Conservation (phyloP, 2,329 filamentous ascomycete species). For the Penicillium sp. region DNA sequence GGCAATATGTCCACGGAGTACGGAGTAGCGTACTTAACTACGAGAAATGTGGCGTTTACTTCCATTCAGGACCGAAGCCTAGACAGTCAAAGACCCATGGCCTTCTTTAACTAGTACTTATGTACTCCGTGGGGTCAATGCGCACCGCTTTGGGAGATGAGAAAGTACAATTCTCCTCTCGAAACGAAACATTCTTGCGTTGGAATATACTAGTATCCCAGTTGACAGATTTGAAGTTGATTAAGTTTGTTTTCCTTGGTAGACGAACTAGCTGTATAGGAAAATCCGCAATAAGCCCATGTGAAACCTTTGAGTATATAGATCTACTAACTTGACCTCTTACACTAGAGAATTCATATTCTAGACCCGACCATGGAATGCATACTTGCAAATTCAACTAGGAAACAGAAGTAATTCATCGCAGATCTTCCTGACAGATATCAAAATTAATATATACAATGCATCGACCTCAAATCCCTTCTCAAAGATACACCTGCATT, state of each 20-base stretch:
- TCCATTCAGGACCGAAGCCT: background rate
- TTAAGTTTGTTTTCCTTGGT: background rate
- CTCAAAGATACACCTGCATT: slow-evolving; percentile 1
- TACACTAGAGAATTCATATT: too few relatives aligned
- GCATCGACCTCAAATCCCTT: background rate
- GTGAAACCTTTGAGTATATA: background rate
- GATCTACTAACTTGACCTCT: background rate
- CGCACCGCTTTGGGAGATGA: background rate
- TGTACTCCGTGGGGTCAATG: background rate
- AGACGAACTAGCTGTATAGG: background rate
- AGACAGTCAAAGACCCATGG: background rate
- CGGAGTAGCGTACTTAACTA: background rate
- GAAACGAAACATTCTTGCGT: background rate
- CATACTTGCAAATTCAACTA: background rate
- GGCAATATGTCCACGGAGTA: background rate
- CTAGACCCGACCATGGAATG: background rate
- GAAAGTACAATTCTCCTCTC: background rate
- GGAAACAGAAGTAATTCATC: background rate
- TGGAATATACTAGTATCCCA: background rate
- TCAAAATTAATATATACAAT: background rate
- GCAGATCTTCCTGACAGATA: background rate
- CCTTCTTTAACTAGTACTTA: background rate
- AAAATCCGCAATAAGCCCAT: background rate
- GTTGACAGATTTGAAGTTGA: too few relatives aligned
- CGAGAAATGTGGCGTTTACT: background rate